Evolutionary conservation across 2,329 filamentous ascomycete genomes (phyloP).

Genomic region (Cladosporium sp.): DNA sequence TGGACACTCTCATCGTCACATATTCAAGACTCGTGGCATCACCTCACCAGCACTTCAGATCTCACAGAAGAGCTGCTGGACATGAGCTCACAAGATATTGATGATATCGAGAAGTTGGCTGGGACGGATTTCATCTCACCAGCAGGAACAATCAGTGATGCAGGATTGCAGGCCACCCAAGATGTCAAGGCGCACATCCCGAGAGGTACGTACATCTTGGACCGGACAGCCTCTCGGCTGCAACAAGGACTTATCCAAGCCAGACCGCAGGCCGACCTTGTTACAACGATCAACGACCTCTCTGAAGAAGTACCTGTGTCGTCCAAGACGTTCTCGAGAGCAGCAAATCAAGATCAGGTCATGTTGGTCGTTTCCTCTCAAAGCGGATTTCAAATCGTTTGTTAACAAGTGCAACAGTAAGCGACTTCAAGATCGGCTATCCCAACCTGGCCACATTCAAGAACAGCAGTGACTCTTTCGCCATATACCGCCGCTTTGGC

Average conservation of each 20-base stretch:
- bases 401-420: background rate
- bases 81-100: background rate
- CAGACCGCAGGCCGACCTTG: background rate
- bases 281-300: background rate
- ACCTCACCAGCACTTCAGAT: background rate
- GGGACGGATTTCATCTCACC: background rate
- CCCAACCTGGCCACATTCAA: constrained; percentile 42
- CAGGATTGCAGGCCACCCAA: no score
- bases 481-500: constrained; percentile 45
- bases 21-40: no score
- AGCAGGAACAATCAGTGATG: background rate
- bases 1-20: no score
- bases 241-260: background rate
- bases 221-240: background rate
- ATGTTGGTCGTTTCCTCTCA: background rate
- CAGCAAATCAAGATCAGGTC: constrained; percentile 3
- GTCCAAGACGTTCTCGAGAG: background rate
- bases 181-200: no score
- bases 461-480: constrained; percentile 44
- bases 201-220: background rate
- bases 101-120: constrained; percentile 8
- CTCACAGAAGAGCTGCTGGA: background rate
- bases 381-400: background rate
- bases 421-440: constrained; percentile 32
- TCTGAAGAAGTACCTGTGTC: background rate